Conservation (phyloP, 164 flowering plant genomes). For the Kalanchoe fedtschenkoi region DNA sequence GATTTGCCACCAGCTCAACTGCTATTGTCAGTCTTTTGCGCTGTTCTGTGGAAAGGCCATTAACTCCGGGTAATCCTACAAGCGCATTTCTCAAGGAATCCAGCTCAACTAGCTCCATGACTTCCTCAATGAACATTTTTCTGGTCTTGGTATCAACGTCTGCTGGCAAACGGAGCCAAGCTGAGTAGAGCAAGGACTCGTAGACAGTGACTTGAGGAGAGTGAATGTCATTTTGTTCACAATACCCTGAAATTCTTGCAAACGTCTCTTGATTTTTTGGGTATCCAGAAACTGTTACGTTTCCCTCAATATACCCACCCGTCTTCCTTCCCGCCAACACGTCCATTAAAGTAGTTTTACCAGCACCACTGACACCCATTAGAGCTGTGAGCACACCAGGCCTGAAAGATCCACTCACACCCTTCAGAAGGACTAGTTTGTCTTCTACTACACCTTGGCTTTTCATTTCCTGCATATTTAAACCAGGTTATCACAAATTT, state of each 20-base stretch:
- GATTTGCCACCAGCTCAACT: constrained; percentile 57
- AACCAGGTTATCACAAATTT: neutral
- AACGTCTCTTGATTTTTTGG: constrained; percentile 56
- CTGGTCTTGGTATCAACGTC: constrained; percentile 24
- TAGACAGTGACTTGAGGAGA: constrained; percentile 55
- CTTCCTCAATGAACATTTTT: constrained; percentile 48
- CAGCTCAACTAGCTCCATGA: constrained; percentile 49
- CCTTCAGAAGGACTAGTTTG: constrained; percentile 37
- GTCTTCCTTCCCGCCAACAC: constrained; percentile 60
- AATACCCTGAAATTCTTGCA: constrained; percentile 49
- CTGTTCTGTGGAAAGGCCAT: constrained; percentile 53
- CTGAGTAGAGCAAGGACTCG: constrained; percentile 50
- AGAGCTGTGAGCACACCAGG: constrained; percentile 67
- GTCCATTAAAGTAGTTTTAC: constrained; percentile 65
- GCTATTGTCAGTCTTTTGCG: constrained; percentile 55
- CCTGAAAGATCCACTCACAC: constrained; percentile 58
- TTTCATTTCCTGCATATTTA: constrained; percentile 46
- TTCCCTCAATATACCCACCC: constrained; percentile 50
- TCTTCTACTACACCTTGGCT: constrained; percentile 40
- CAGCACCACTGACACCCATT: constrained; percentile 75
- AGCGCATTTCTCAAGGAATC: constrained; percentile 25
- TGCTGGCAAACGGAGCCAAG: constrained; percentile 47
- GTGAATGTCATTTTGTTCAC: constrained; percentile 56
- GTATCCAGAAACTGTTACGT: constrained; percentile 42
- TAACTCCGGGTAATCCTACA: constrained; percentile 49